A percentile compares a stretch with the other conserved stretches of the same genome.
phyloP scores from a whole-genome alignment of 345 rosid genomes.

The Sapria himalayana region DNA sequence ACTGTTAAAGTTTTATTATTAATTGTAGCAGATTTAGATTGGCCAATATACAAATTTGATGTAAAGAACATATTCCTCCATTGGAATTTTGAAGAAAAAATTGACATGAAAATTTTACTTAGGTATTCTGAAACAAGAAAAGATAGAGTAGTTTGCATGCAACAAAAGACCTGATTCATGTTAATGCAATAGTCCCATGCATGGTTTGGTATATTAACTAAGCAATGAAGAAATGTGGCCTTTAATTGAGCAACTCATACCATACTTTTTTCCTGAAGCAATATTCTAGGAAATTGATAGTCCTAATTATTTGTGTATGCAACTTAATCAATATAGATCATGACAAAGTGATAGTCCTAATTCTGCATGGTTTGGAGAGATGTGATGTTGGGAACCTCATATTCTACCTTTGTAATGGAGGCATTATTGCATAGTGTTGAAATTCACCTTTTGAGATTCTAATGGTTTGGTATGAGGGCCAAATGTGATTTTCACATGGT shows the following conservation, averaged over 20 bases:
- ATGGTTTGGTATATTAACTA: neutral
- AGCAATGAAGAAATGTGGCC: neutral
- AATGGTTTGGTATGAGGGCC: no score
- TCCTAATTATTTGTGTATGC: neutral
- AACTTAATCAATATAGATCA: neutral
- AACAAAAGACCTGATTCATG: neutral
- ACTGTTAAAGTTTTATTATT: neutral
- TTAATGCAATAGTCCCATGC: neutral
- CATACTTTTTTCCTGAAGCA: neutral
- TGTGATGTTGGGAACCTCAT: no score
- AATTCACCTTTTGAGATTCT: no score
- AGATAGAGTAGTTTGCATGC: neutral
- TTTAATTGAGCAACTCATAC: neutral
- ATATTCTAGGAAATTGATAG: neutral
- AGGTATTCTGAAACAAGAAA: neutral
- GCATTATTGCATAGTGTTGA: no score
- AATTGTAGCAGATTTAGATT: neutral
- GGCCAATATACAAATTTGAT: no score
- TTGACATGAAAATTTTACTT: neutral
- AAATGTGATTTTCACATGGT: no score
- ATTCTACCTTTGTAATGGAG: no score
- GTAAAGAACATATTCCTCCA: no score
- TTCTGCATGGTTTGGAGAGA: no score
- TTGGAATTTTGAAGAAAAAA: neutral
- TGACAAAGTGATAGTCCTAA: no score